Percentiles rank a stretch among this genome's conserved stretches.
Evolutionary conservation across 1,139 yeast genomes (phyloP).

Genomic region (Suhomyces chickasaworum): DNA sequence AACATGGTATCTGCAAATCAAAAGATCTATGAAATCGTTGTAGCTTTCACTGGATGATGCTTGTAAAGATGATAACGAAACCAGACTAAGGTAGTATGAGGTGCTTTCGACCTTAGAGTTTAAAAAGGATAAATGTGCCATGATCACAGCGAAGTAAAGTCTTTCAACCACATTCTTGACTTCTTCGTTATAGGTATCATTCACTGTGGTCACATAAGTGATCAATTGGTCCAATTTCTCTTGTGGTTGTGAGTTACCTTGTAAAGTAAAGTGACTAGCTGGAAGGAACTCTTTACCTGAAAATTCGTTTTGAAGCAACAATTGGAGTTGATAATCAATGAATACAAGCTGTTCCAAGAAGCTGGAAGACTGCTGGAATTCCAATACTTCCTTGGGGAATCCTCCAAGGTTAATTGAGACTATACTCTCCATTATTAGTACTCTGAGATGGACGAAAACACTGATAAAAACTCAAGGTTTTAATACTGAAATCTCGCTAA

Average conservation of each 20-base stretch:
- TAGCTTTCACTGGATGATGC: constrained; percentile 9
- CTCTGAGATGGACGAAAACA: neutral
- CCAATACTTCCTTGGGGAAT: constrained; percentile 39
- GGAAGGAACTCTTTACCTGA: constrained; percentile 32
- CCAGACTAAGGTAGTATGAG: constrained; percentile 19
- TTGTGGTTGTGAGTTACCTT: constrained; percentile 21
- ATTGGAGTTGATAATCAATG: constrained; percentile 44
- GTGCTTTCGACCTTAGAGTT: constrained; percentile 30
- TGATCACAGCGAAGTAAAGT: constrained; percentile 36
- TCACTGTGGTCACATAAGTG: constrained; percentile 31
- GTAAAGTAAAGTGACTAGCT: constrained; percentile 19
- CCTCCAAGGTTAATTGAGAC: constrained; percentile 36
- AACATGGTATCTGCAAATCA: constrained; percentile 40
- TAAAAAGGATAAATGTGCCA: constrained; percentile 41
- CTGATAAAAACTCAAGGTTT: neutral
- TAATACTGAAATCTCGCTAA: neutral
- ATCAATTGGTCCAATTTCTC: constrained; percentile 35
- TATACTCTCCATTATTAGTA: constrained; percentile 8
- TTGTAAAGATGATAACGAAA: constrained; percentile 8
- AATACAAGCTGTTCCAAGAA: constrained; percentile 41
- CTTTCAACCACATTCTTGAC: constrained; percentile 33
- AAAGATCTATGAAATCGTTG: constrained; percentile 34
- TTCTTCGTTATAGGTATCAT: constrained; percentile 30
- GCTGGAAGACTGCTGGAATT: constrained; percentile 39
- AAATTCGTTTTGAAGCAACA: constrained; percentile 37